Evolutionary conservation across 2,329 filamentous ascomycete genomes (phyloP).

Genomic region (Leptodontidium sp.): DNA sequence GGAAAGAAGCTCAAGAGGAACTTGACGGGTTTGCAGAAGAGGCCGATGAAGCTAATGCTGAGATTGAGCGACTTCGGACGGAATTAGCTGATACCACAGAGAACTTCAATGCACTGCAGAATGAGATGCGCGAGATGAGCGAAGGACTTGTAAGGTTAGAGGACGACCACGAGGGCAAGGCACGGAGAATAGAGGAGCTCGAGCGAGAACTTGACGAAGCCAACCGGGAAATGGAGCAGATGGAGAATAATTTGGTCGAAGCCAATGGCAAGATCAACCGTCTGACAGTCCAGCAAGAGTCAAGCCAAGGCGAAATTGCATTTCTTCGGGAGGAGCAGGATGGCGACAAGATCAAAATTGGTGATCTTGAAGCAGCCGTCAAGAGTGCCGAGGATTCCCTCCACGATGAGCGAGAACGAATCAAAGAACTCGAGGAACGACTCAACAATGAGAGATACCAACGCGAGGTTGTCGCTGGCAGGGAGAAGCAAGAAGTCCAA

Average conservation of each 20-base stretch:
- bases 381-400: slow-evolving; percentile 80
- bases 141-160: slow-evolving; percentile 87
- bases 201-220: slow-evolving; percentile 84
- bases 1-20: slow-evolving; percentile 70
- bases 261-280: slow-evolving; percentile 88
- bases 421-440: slow-evolving; percentile 75
- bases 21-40: slow-evolving; percentile 75
- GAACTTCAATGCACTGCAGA: slow-evolving; percentile 89
- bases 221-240: slow-evolving; percentile 84
- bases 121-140: slow-evolving; percentile 91
- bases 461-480: slow-evolving; percentile 83
- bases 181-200: slow-evolving; percentile 80
- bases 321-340: slow-evolving; percentile 98
- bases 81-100: slow-evolving; percentile 82
- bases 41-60: slow-evolving; percentile 74
- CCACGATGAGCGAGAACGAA: slow-evolving; percentile 84
- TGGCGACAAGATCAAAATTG: slow-evolving; percentile 96
- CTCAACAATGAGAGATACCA: slow-evolving; percentile 84
- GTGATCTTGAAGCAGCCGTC: slow-evolving; percentile 85
- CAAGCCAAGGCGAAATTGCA: slow-evolving; percentile 88
- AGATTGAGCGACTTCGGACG: slow-evolving; percentile 72
- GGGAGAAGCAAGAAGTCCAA: slow-evolving; percentile 95
- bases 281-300: slow-evolving; percentile 90
- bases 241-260: slow-evolving; percentile 86
- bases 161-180: slow-evolving; percentile 84